Conservation (phyloP, 2,329 filamentous ascomycete species). For the Fusarium pseudonygamai region DNA sequence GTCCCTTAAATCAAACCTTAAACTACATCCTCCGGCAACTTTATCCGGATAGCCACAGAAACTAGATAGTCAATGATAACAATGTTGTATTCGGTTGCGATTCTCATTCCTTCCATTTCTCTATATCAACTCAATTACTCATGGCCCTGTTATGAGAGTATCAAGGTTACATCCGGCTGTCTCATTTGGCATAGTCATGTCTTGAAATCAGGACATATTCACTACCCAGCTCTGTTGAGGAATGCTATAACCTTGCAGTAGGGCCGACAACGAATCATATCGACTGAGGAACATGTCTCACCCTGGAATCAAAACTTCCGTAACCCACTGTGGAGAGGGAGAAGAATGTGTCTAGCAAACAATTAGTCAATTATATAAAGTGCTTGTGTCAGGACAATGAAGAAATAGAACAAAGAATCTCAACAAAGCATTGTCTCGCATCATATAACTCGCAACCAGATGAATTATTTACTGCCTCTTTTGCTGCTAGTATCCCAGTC, state of each 20-base stretch:
- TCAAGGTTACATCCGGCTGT: background rate
- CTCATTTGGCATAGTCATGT: background rate
- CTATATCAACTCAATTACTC: fast-evolving
- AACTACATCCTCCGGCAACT: background rate
- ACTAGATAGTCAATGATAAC: no score
- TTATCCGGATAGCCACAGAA: fast-evolving
- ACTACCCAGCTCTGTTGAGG: background rate
- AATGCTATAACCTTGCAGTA: background rate
- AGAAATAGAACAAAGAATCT: background rate
- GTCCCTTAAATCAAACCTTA: no score
- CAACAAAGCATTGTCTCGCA: background rate
- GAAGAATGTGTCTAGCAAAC: background rate
- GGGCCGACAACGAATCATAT: background rate
- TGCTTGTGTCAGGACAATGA: no score
- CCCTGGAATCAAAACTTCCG: background rate
- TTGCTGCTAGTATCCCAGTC: background rate
- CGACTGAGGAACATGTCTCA: background rate
- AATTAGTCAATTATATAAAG: background rate
- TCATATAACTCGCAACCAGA: background rate
- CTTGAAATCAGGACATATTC: background rate
- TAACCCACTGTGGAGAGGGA: fast-evolving
- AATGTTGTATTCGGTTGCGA: background rate
- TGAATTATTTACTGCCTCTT: background rate
- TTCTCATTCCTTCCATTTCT: background rate
- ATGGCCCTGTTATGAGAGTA: fast-evolving